Evolutionary conservation across 2,329 filamentous ascomycete species (phyloP), one percentile per base, ranked within the genome.

Genomic region (Paracorniculantispora psalliotae): DNA sequence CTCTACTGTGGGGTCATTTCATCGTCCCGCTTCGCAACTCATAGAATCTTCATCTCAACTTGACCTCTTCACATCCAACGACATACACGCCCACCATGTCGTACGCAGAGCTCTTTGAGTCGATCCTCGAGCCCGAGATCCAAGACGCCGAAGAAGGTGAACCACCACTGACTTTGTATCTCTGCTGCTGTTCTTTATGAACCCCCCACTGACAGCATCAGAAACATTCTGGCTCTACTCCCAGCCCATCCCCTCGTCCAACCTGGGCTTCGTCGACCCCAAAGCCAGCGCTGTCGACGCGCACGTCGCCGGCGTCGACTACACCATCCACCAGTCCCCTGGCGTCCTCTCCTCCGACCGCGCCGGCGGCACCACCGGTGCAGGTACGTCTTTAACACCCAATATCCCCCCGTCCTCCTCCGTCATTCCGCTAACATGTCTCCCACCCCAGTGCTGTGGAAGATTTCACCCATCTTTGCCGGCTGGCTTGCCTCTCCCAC

Each of bases 171-270:
- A 50, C n/a, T n/a, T n/a, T 48, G 12, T 33, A 12, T 12, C 30
- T 33, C 30, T 12, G 12, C 12, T 12, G 30, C 30, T 12, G 30
- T 6, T 33, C 23, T 9, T 41, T 4, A 10, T 19, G 26, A 12
- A 4, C 46, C 5, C 25, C 25, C 10, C 23, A 5, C 21, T 28
- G 9, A 48, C 15, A 6, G 8, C 8, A 13, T 4, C 70, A 96
- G 93, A 97, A 76, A 90, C 91, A 4, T 97, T 96, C 69, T 75
- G 92, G 39, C 81, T 97, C 58, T 97, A 96, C 77, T 88, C 91
- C 46, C 86, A 89, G 69, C 76, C 84, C 19, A 83, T 91, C 26
- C 86, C 89, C 0, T 89, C 88, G 13, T 84, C 86, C 57, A 87
- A 92, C 66, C 85, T 97, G 10, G 94, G 93, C 68, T 94, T 97